phyloP scores from a whole-genome alignment of 306 rosid genomes.

The Prunus kanzakura region DNA sequence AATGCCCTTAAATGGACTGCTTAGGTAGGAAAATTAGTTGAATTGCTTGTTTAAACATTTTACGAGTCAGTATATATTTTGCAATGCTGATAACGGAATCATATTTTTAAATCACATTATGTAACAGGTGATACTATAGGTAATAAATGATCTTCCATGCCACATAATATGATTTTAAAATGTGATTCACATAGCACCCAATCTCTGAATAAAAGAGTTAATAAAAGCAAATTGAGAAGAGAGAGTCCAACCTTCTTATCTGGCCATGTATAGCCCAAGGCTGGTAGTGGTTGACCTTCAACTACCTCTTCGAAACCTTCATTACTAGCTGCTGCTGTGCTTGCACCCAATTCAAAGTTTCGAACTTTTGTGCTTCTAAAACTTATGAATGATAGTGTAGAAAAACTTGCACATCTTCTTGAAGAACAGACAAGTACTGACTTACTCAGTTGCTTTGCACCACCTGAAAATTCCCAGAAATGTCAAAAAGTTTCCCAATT shows the following conservation, averaged over 20 bases:
- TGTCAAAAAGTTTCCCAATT: slow-evolving; percentile 7
- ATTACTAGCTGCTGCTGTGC: slow-evolving; percentile 12
- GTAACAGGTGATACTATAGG: not conserved
- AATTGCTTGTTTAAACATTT: too few species aligned
- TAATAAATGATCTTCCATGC: not conserved
- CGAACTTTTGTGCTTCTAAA: slow-evolving; percentile 11
- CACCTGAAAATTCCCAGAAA: slow-evolving; percentile 12
- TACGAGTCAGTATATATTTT: too few species aligned
- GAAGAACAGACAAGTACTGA: slow-evolving; percentile 2
- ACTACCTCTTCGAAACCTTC: slow-evolving; percentile 18
- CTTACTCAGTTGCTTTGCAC: slow-evolving; percentile 24
- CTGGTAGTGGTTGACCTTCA: slow-evolving; percentile 27
- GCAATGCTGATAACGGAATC: too few species aligned
- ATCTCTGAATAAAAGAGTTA: not conserved
- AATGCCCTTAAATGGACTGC: too few species aligned
- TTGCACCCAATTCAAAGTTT: not conserved
- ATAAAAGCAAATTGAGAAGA: not conserved
- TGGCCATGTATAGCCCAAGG: slow-evolving; percentile 8
- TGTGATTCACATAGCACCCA: not conserved
- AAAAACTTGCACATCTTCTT: not conserved
- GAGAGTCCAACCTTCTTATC: slow-evolving; percentile 4
- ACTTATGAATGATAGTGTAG: not conserved
- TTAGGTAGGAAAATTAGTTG: too few species aligned
- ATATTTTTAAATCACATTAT: not conserved
- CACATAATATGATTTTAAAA: not conserved